A percentile compares a stretch with the other conserved stretches of the same genome.
phyloP scores from a whole-genome alignment of 2,329 filamentous ascomycete genomes.

The Monosporascus sp. region DNA sequence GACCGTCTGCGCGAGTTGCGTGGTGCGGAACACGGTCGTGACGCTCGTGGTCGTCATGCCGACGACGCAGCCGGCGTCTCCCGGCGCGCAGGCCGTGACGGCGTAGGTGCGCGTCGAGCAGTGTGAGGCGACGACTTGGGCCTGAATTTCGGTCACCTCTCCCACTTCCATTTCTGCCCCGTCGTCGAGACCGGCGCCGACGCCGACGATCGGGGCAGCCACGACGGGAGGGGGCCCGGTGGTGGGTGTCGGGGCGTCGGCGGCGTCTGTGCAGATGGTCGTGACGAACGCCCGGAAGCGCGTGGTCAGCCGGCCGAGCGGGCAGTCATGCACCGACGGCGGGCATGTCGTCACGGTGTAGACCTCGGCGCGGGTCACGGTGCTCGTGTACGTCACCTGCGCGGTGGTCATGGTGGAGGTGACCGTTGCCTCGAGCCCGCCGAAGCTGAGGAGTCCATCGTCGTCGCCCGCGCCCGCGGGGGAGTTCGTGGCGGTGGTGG shows the following conservation, averaged over 20 bases:
- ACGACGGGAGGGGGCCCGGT: background rate
- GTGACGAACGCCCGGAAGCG: conserved; percentile 14
- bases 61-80: conserved; percentile 4
- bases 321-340: conserved; percentile 4
- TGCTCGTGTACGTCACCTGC: conserved; percentile 14
- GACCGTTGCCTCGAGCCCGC: background rate
- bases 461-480: background rate
- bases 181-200: background rate
- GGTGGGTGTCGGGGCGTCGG: background rate
- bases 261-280: conserved; percentile 15
- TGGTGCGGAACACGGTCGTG: conserved; percentile 14
- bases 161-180: background rate
- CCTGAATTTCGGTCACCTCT: background rate
- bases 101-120: conserved; percentile 12
- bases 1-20: background rate
- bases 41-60: conserved; percentile 15
- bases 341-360: conserved; percentile 15
- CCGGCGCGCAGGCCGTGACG: conserved; percentile 20
- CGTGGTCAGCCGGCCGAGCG: conserved; percentile 10
- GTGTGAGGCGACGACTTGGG: conserved; percentile 7
- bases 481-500: background rate
- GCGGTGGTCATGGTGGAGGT: background rate
- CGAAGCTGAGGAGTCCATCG: background rate
- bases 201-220: background rate
- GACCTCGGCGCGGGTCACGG: conserved; percentile 16